phyloP scores from a whole-genome alignment of 2,329 filamentous ascomycete genomes.

The Colletotrichum liaoningense region DNA sequence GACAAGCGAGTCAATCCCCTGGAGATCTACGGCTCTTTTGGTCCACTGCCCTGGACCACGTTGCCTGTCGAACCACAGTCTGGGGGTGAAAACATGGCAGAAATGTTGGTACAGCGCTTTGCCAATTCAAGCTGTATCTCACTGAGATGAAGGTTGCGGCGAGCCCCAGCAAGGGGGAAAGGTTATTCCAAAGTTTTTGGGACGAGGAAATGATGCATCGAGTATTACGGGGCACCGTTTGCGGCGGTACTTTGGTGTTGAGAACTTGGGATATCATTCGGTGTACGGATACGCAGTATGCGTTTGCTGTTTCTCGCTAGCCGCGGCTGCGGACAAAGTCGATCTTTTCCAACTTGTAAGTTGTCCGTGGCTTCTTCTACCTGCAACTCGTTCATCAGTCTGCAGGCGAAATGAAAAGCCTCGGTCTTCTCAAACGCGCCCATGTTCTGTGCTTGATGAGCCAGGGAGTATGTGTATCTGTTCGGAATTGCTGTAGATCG shows the following conservation, averaged over 20 bases:
- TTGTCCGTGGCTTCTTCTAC: neutral
- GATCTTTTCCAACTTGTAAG: neutral
- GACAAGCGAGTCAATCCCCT: constrained; percentile 20
- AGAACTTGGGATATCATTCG: neutral
- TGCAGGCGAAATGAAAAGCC: constrained; percentile 11
- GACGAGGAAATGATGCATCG: constrained; percentile 4
- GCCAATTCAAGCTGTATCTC: neutral
- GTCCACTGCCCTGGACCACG: constrained; percentile 17
- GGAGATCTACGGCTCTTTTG: constrained; percentile 10
- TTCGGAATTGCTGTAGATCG: constrained; percentile 1
- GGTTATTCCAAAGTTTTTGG: neutral
- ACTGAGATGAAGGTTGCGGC: neutral
- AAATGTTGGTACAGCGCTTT: neutral
- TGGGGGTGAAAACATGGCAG: constrained; percentile 6
- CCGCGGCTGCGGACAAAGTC: neutral
- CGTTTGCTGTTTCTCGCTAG: constrained; percentile 15
- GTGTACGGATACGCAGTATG: neutral
- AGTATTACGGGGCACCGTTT: neutral
- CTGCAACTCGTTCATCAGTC: neutral
- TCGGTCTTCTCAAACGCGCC: neutral
- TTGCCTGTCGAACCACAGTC: constrained; percentile 3
- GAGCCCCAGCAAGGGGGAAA: neutral
- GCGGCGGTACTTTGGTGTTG: neutral
- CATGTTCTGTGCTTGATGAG: neutral
- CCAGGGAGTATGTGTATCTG: constrained; percentile 19